phyloP scores from a whole-genome alignment of 2,329 filamentous ascomycete genomes.

The Beauveria brongniartii region DNA sequence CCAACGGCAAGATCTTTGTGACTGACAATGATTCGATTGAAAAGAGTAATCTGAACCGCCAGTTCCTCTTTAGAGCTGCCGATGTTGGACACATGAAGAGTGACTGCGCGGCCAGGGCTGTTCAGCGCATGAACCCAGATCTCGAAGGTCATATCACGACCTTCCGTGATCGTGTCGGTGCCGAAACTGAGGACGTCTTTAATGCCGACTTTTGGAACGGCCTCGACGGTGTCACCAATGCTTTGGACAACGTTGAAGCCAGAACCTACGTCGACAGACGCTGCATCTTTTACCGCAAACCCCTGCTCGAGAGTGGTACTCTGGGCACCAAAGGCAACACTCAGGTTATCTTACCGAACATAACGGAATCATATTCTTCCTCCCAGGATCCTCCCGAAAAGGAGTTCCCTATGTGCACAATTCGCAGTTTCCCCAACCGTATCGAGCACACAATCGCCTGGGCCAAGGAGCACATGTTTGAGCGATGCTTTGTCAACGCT shows the following conservation, averaged over 20 bases:
- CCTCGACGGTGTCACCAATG: constrained; percentile 91
- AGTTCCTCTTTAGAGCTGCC: constrained; percentile 88
- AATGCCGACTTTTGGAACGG: constrained; percentile 85
- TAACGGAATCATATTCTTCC: constrained; percentile 92
- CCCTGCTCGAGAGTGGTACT: constrained; percentile 90
- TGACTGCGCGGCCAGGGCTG: constrained; percentile 83
- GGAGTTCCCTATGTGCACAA: constrained; percentile 97
- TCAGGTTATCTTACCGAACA: constrained; percentile 81
- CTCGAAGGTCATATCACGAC: constrained; percentile 77
- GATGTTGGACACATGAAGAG: constrained; percentile 97
- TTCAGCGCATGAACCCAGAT: constrained; percentile 92
- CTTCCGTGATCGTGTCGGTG: constrained; percentile 81
- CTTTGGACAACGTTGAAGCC: constrained; percentile 94
- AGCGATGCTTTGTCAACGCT: constrained; percentile 86
- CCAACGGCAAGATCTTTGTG: constrained; percentile 79
- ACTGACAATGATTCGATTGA: constrained; percentile 99
- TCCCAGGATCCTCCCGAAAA: constrained; percentile 97
- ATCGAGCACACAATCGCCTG: constrained; percentile 99
- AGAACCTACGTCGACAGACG: constrained; percentile 92
- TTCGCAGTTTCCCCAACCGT: constrained; percentile 93
- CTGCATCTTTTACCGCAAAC: constrained; percentile 98
- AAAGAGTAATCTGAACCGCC: constrained; percentile 95
- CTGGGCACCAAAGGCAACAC: constrained; percentile 99
- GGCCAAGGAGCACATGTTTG: constrained; percentile 86
- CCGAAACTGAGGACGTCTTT: constrained; percentile 89